Evolutionary conservation across 2,329 filamentous ascomycete species (phyloP).

Genomic region (Ambrosiella beaveri): DNA sequence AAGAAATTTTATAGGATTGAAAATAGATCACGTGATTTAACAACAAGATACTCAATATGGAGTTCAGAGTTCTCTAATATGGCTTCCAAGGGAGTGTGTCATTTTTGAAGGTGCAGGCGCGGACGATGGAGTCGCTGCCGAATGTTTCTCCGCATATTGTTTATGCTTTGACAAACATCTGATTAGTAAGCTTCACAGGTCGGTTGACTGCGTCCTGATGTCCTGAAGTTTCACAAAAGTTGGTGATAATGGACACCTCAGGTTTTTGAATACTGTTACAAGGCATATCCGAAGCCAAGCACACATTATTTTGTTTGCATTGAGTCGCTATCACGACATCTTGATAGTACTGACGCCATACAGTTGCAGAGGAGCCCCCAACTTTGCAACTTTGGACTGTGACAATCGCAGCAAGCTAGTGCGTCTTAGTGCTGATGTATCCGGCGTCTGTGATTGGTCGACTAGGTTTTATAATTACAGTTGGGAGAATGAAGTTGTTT

Average conservation of each 20-base stretch:
- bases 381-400: background rate
- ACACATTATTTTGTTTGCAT: background rate
- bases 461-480: background rate
- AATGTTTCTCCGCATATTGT: background rate
- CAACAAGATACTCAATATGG: background rate
- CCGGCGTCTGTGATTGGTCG: slow-evolving; percentile 1
- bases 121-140: background rate
- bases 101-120: background rate
- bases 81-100: background rate
- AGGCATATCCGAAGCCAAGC: background rate
- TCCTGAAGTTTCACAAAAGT: background rate
- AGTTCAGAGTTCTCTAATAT: background rate
- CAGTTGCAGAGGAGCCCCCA: background rate
- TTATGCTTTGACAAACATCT: background rate
- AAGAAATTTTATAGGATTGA: background rate
- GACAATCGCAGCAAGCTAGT: background rate
- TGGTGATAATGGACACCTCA: background rate
- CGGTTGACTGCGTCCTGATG: background rate
- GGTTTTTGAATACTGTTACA: background rate
- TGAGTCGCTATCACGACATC: background rate
- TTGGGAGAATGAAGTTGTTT: background rate
- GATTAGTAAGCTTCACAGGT: background rate
- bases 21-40: background rate
- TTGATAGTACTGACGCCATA: background rate
- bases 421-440: slow-evolving; percentile 8